phyloP scores from a whole-genome alignment of 345 rosid genomes.

The Viola odorata region DNA sequence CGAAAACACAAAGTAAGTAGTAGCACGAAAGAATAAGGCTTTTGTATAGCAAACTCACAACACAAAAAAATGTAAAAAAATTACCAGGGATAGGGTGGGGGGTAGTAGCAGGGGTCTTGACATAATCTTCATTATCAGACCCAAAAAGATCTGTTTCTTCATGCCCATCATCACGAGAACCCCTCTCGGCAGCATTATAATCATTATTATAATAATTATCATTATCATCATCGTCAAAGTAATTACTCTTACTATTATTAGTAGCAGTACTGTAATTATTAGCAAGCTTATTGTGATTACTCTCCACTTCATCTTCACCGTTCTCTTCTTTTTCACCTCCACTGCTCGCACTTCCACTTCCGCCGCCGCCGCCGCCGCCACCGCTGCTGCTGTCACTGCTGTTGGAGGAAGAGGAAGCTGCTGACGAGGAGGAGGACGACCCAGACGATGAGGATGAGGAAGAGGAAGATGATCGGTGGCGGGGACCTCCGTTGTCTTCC shows the following conservation, averaged over 20 bases:
- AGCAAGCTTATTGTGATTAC: background rate
- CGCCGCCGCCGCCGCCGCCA: constrained; percentile 31
- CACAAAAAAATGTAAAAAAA: background rate
- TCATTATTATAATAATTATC: constrained; percentile 8
- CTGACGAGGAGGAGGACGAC: constrained; percentile 36
- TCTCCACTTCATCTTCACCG: constrained; percentile 40
- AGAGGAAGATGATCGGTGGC: constrained; percentile 46
- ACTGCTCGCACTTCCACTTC: constrained; percentile 35
- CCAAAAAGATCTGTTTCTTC: constrained; percentile 69
- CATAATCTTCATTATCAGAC: constrained; percentile 82
- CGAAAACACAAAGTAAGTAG: no score
- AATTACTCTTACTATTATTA: constrained; percentile 2
- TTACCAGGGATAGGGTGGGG: constrained; percentile 69
- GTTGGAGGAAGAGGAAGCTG: constrained; percentile 17
- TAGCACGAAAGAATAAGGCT: no score
- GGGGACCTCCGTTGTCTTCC: constrained; percentile 15
- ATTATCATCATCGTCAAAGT: constrained; percentile 7
- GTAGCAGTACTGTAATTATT: background rate
- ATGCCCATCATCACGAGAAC: constrained; percentile 16
- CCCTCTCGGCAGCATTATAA: constrained; percentile 2
- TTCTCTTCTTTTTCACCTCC: constrained; percentile 34
- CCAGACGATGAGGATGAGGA: constrained; percentile 50
- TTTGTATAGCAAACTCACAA: background rate
- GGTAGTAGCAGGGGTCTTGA: constrained; percentile 62
- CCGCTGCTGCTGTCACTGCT: constrained; percentile 13